A percentile compares a stretch with the other conserved stretches of the same genome.
phyloP scores from a whole-genome alignment of 148 eudicot genomes.

The Fagopyrum tataricum region DNA sequence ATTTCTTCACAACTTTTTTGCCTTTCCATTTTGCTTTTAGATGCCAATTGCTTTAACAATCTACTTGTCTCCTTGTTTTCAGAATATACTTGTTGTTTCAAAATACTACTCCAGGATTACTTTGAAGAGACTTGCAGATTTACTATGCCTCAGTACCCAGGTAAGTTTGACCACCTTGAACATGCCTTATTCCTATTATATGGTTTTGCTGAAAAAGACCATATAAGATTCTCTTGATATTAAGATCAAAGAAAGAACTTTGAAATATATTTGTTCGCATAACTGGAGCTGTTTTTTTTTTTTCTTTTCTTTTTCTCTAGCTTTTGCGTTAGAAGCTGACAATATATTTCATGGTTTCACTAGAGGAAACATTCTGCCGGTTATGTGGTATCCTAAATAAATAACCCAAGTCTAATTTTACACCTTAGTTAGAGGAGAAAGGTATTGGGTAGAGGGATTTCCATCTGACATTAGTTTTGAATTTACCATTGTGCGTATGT shows the following conservation, averaged over 20 bases:
- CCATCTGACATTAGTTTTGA: background rate
- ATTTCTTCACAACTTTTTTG: conserved; percentile 11
- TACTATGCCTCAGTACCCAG: conserved; percentile 69
- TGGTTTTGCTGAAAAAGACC: background rate
- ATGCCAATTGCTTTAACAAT: background rate
- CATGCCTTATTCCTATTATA: background rate
- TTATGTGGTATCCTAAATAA: background rate
- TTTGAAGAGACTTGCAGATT: conserved; percentile 73
- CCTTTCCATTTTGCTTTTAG: background rate
- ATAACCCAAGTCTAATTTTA: background rate
- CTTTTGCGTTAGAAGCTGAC: background rate
- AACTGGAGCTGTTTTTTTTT: background rate
- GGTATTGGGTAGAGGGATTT: background rate
- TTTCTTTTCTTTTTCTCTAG: background rate
- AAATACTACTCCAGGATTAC: conserved; percentile 81
- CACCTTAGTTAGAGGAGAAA: background rate
- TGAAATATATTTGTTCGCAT: background rate
- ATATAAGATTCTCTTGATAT: no score
- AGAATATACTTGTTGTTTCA: conserved; percentile 91
- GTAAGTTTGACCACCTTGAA: conserved; percentile 23
- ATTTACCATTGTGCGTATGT: background rate
- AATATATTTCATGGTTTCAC: background rate
- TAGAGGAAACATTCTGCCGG: background rate
- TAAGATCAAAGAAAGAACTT: background rate
- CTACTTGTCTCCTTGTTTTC: conserved; percentile 15